Percentiles rank a stretch among this genome's conserved stretches.
phyloP scores from a whole-genome alignment of 371 early-diverging fungal species.

The Lichtheimia ramosa region DNA sequence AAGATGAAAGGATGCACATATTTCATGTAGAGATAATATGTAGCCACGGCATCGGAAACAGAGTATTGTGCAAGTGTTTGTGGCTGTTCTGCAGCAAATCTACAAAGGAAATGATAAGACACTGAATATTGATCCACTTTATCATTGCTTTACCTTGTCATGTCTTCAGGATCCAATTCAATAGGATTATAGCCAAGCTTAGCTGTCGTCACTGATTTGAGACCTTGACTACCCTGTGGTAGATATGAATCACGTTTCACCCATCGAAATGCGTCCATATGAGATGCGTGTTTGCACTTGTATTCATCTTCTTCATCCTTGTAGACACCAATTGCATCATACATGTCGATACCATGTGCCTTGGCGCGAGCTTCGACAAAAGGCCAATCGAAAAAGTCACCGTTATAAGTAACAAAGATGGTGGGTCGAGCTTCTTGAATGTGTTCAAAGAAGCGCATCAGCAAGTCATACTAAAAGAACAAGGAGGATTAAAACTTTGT shows the following conservation, averaged over 20 bases:
- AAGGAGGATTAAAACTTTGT: neutral
- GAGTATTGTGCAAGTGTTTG: slow-evolving; percentile 98
- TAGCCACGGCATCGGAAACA: slow-evolving; percentile 99
- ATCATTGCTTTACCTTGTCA: slow-evolving; percentile 69
- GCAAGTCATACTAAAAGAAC: slow-evolving; percentile 52
- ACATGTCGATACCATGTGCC: slow-evolving; percentile 83
- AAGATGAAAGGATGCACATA: slow-evolving; percentile 99
- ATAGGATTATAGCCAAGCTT: slow-evolving; percentile 99
- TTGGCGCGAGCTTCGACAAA: slow-evolving; percentile 92
- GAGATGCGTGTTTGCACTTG: slow-evolving; percentile 87
- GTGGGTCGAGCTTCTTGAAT: slow-evolving; percentile 88
- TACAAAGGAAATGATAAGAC: slow-evolving; percentile 3
- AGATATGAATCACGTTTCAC: slow-evolving; percentile 99
- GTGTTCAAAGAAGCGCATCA: slow-evolving; percentile 93
- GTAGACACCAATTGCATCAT: slow-evolving; percentile 77
- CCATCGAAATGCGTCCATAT: slow-evolving; percentile 99
- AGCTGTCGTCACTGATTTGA: slow-evolving; percentile 95
- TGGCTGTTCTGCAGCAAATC: slow-evolving; percentile 92
- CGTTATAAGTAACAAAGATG: slow-evolving; percentile 98
- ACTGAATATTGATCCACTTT: slow-evolving; percentile 4
- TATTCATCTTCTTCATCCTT: slow-evolving; percentile 87
- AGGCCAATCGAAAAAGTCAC: slow-evolving; percentile 99
- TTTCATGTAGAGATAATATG: slow-evolving; percentile 99
- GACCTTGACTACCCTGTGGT: slow-evolving; percentile 97
- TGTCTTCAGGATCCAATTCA: slow-evolving; percentile 99